phyloP scores from a whole-genome alignment of 306 rosid genomes.

The Spatholobus suberectus region DNA sequence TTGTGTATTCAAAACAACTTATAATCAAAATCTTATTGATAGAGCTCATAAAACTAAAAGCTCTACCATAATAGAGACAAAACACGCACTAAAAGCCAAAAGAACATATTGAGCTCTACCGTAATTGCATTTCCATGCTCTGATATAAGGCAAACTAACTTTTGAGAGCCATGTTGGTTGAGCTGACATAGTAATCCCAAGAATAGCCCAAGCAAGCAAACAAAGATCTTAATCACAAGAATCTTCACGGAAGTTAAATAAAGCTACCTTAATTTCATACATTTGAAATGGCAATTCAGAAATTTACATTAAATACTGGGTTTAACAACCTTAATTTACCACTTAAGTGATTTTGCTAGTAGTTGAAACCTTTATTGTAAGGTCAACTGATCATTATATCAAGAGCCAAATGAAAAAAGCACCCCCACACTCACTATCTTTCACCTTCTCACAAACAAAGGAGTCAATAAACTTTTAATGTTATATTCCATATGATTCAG shows the following conservation, averaged over 20 bases:
- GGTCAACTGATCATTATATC: background rate
- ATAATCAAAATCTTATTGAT: background rate
- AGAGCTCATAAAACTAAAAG: background rate
- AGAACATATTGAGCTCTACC: slow-evolving; percentile 16
- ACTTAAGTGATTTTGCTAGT: background rate
- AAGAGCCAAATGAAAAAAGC: background rate
- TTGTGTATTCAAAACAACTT: background rate
- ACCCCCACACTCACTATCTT: background rate
- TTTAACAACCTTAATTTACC: background rate
- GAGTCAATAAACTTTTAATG: background rate
- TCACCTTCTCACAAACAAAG: background rate
- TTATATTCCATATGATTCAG: too few species aligned
- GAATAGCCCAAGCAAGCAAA: slow-evolving; percentile 78
- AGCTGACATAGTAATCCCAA: slow-evolving; percentile 82
- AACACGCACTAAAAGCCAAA: slow-evolving; percentile 1
- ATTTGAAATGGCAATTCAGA: background rate
- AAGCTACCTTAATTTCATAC: background rate
- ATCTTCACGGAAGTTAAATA: slow-evolving; percentile 56
- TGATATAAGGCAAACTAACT: slow-evolving; percentile 6
- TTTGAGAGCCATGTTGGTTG: slow-evolving; percentile 76
- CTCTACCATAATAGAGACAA: background rate
- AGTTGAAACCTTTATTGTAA: background rate
- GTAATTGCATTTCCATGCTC: background rate
- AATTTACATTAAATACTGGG: background rate
- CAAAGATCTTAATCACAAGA: slow-evolving; percentile 83